phyloP scores from a whole-genome alignment of 768 basidiomycete genomes.

The Dentipellis sp. region DNA sequence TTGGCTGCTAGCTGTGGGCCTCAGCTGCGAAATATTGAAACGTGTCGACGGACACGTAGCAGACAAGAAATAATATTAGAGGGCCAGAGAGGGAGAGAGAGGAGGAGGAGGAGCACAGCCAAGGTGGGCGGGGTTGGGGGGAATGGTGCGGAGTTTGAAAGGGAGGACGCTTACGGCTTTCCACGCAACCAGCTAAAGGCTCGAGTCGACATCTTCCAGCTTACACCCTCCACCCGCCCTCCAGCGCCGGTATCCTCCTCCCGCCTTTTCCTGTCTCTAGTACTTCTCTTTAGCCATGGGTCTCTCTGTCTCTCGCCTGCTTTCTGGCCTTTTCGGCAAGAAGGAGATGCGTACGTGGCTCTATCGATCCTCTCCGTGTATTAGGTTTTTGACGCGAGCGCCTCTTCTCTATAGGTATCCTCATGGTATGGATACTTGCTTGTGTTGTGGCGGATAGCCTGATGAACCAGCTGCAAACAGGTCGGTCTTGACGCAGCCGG shows the following conservation, averaged over 20 bases:
- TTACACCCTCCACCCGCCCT: conserved; percentile 7
- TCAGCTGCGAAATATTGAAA: too few species aligned
- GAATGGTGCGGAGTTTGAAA: conserved; percentile 1
- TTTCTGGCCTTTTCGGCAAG: conserved; percentile 89
- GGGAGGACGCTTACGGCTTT: conserved; percentile 6
- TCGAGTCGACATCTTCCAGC: neutral
- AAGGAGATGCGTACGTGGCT: conserved; percentile 93
- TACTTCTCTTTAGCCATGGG: conserved; percentile 42
- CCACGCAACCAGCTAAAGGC: neutral
- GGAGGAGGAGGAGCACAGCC: neutral
- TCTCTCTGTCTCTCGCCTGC: conserved; percentile 64
- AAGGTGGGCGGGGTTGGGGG: neutral
- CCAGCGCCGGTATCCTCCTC: neutral
- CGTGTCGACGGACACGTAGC: too few species aligned
- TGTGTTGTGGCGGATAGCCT: neutral
- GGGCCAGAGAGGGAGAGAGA: neutral
- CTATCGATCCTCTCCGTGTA: conserved; percentile 19
- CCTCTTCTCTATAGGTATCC: conserved; percentile 62
- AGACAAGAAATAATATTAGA: neutral
- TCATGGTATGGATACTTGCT: conserved; percentile 58
- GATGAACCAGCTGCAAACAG: conserved; percentile 28
- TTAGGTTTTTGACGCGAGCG: conserved; percentile 10
- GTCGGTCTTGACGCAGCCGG: conserved; percentile 99
- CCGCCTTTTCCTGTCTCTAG: neutral
- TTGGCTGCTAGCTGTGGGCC: too few species aligned